Base-by-base conservation (phyloP, 768 basidiomycete genomes). In the Tylopilus felleus region DNA sequence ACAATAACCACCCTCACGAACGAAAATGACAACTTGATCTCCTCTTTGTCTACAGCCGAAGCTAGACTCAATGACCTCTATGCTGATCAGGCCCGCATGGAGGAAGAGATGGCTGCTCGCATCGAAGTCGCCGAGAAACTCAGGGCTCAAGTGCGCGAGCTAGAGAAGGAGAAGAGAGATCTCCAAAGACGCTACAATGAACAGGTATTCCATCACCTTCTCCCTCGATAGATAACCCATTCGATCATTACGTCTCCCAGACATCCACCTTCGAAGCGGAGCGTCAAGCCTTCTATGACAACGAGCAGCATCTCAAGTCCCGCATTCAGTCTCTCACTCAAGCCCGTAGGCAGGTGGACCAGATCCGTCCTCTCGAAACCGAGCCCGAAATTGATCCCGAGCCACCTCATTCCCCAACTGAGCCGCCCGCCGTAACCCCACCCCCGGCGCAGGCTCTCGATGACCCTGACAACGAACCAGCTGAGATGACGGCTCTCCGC, bases 251-350 rank as follows among this genome's bases (percentile, higher is more conserved):
- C 49, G 31, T 52, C 51, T 12, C 41, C 31, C 65, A 95, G 92
- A 86, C 85, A n/a, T 75, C 82, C 17, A 88, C 88, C 4, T 95
- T 94, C 65, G 93, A 96, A 65, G 88, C 90, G 8, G 93, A 96
- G 71, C 86, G 93, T 31, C 91, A 94, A 68, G 81, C 91, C 16
- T 90, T 93, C 70, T 93, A 93, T 65, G 93, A 95, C 71, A 93
- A 91, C 64, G 93, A 96, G 64, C 89, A 94, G 66, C 92, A 93
- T 70, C 84, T 94, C 59, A 93, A 93, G 71, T 88, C 89, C 42
- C 89, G 91, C 55, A 93, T 95, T 48, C 86, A 89, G 65, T 88
- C 87, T 8, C 81, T 93, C 36, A 75, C 80, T 8, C 82, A 90
- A 57, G 77, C 81, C 41, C 81, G 84, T 55, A 88, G 80, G 65